Percentiles rank a stretch among this genome's conserved stretches.
phyloP scores from a whole-genome alignment of 2,329 filamentous ascomycete genomes.

The Verticillium isaacii region DNA sequence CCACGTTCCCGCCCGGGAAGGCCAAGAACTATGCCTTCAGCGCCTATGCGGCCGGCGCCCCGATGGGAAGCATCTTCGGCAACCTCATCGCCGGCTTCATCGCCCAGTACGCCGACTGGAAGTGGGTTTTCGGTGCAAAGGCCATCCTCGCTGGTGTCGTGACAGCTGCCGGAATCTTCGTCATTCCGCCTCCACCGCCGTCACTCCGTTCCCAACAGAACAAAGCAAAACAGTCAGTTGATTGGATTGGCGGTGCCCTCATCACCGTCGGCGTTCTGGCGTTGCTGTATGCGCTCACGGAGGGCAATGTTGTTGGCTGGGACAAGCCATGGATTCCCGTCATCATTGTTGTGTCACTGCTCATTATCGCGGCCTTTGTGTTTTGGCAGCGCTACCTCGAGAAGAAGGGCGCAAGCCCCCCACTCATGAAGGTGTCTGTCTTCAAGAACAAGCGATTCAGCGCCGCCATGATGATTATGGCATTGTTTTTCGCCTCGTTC shows the following conservation, averaged over 20 bases:
- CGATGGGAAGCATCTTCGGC: conserved; percentile 59
- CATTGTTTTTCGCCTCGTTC: conserved; percentile 62
- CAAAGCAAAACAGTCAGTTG: conserved; percentile 43
- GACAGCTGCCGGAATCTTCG: conserved; percentile 50
- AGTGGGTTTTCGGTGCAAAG: conserved; percentile 62
- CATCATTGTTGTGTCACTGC: conserved; percentile 52
- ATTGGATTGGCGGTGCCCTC: conserved; percentile 62
- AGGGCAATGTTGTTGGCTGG: conserved; percentile 69
- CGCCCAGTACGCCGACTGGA: conserved; percentile 58
- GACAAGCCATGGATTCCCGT: conserved; percentile 55
- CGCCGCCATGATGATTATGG: conserved; percentile 61
- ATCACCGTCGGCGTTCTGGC: conserved; percentile 59
- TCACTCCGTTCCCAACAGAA: conserved; percentile 13
- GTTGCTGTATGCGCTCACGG: conserved; percentile 61
- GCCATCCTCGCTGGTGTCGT: conserved; percentile 55
- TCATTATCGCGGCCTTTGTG: conserved; percentile 52
- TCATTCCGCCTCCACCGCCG: conserved; percentile 47
- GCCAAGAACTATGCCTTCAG: conserved; percentile 69
- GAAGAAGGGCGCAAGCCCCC: conserved; percentile 40
- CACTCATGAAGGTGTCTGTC: conserved; percentile 63
- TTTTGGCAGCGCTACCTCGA: conserved; percentile 59
- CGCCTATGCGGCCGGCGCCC: conserved; percentile 59
- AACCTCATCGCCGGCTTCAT: conserved; percentile 62
- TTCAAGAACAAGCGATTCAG: conserved; percentile 57
- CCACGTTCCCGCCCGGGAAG: conserved; percentile 61